Base-by-base conservation (phyloP, 805 yeast species). In the Wickerhamiella nectarea region DNA sequence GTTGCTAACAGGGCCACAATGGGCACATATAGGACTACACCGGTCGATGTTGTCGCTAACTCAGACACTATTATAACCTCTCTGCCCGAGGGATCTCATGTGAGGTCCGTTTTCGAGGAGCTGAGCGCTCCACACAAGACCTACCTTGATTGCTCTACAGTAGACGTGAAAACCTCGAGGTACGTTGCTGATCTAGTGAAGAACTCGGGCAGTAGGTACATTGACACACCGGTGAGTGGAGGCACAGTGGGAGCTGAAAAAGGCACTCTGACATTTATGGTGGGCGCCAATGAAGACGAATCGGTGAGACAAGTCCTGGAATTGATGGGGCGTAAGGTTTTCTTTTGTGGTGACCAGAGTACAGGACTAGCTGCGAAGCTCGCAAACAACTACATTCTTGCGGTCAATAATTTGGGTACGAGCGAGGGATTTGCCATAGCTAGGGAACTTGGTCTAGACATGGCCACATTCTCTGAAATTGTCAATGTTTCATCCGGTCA, bases 221-320 rank as follows among this genome's bases (percentile, higher is more conserved):
- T 72, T 33, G 77, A 72, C 51, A 67, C 76, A 8, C 77, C 77
- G 0, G 76, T 72, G 1, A 69, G 74, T 8, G 77, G 77, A 3
- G 77, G 77, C 12, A 71, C 68, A 1, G 68, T 67, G 0, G 77
- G 77, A 1, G 76, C 77, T 6, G 54, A 67, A 41, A 70, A 71
- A 41, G 76, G 65, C 1, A 66, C 74, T 0, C 59, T 72, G 36
- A 67, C 74, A 2, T 72, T 72, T 52, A 72, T 72, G 77, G 65
- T 72, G 11, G 71, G 75, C 1, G 53, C 67, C 18, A 48, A 63
- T 2, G 64, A 66, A 20, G 43, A 55, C 9, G 50, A 47, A 37
- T 12, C 12, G 3, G 33, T 34, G 24, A 17, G 20, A 15, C 34
- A 28, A 1, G 47, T 48, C 6, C 64, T 72, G 47, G 48, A 52